Evolutionary conservation across 257 asterid genomes (phyloP), one percentile per base, ranked within the genome.

Genomic region (Ajuga chamaepitys): DNA sequence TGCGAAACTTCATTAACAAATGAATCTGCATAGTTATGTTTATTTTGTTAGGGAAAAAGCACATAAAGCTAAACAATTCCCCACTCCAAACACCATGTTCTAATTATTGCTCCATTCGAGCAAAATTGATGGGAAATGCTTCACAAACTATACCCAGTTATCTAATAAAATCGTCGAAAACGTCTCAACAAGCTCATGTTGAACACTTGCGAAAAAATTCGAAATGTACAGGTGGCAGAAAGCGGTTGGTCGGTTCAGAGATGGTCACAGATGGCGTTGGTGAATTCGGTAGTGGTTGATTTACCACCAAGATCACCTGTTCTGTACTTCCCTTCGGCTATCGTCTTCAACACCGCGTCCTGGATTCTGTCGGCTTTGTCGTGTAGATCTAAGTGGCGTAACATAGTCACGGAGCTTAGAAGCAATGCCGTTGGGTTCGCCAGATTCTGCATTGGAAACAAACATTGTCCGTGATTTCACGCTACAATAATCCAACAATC

Each of bases 341-440:
- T 91, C 1, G 98, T 91, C 46, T 79, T 85, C 81, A 91, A 60
- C 54, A 91, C 75, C 2, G 95, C 98, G 12, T 82, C 82, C 77
- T 91, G 98, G 69, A 91, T 91, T 50, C 77, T 73, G 25, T 91
- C 96, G 0, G 92, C 98, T 58, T 86, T 85, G 16, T 88, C 88
- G 38, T 88, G 87, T 68, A 91, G 88, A 6, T 88, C 67, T 70
- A 91, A 75, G 70, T 91, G 98, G 21, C 84, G 88, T 75, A 91
- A 67, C 98, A 91, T 91, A 9, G 85, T 38, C 22, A 91, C 98
- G 0, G 89, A 45, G 62, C 98, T 91, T 74, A 91, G 83, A 68
- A 91, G 98, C 82, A 91, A 73, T 21, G 98, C 98, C 11, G 98
- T 91, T 62, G 98, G 98, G 63, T 92, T 92, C 13, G 98, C 98